Base-by-base conservation (phyloP, 2,329 filamentous ascomycete genomes). In the Thielaviopsis cerberus region DNA sequence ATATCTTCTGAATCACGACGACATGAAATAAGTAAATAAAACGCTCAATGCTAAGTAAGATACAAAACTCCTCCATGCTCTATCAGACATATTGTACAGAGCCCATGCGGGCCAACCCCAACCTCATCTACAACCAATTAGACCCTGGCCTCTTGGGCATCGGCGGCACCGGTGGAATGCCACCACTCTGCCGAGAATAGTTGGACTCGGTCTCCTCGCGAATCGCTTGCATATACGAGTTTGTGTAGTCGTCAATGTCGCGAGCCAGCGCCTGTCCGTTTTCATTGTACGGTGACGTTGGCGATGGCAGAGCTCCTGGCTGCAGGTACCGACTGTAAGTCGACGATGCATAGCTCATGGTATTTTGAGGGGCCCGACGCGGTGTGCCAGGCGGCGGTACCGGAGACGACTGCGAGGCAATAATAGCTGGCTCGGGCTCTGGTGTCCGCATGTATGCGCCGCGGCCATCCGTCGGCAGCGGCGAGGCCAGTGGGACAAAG, bases 161-260 rank as follows among this genome's bases (percentile, higher is more conserved):
- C 30, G 55, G 23, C 54, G 54, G 58, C 41, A 55, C 53, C 23
- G 52, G 59, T 4, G 52, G 55, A 22, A 55, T 20, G 1, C 37
- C 34, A 24, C 37, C 25, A 10, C 51, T 53, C n/a, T 45, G 52
- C 13, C 22, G 34, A 8, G 59, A 58, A 41, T 55, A 55, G n/a
- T 48, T 50, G 23, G 52, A 52, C 27, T 57, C 55, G 11, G 52
- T 57, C 54, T 70, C 64, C 65, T 72, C 67, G 58, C 67, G 60
- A 51, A 68, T 63, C 1, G 69, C 72, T 1, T 72, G 68, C 59
- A 69, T 68, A 60, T 71, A 73, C 56, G 71, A 69, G 5, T 71
- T 69, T 6, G 70, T 68, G 59, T 75, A 76, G 24, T 77, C 74
- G 23, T 76, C 73, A 27, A 72, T 67, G 59, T 73, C 72, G 6